Base-by-base conservation (phyloP, 495 filamentous ascomycete genomes). In the Penicillium paradoxum region DNA sequence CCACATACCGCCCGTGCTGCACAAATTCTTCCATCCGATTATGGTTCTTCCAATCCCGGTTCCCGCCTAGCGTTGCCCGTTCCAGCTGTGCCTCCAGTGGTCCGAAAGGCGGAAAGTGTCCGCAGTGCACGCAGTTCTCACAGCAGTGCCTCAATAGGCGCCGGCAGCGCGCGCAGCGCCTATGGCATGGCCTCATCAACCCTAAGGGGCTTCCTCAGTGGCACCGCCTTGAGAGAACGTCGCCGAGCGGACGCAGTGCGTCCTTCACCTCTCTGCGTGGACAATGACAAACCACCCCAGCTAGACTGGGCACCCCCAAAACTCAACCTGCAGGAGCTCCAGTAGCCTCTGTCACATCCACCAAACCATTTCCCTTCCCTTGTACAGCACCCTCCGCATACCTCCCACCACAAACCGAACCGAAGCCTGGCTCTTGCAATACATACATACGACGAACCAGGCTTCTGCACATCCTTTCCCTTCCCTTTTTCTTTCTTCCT, bases 301-400 rank as follows among this genome's bases (percentile, higher is more conserved):
- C 56, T 77, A 52, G 65, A 74, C 55, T 76, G 73, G 73, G 49
- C 67, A 25, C 73, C 73, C 11, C 73, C 73, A 13, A 66, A 72
- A 41, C 54, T 75, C 40, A 70, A 75, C 45, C 51, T 75, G 46
- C 62, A 59, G 33, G 62, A 71, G 39, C 55, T 74, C 29, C 63
- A 60, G n/a, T 71, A 69, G 45, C 40, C 11, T 33, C 11, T 25
- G 5, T 17, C n/a, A 11, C 21, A 29, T 2, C 6, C 32, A 36
- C 9, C 45, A 24, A 11, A 14, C 6, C 11, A 22, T 3, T 19
- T 17, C 41, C 38, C 40, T 49, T 19, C 33, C 34, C n/a, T 29
- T 62, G 58, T 60, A 57, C 41, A 60, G 19, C 24, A 48, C 15
- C 21, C 15, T n/a, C 32, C 45, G 10, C 11, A n/a, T 9, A 13